phyloP scores from a whole-genome alignment of 176 grass and related monocot species.

The Dendrocalamus sinicus region DNA sequence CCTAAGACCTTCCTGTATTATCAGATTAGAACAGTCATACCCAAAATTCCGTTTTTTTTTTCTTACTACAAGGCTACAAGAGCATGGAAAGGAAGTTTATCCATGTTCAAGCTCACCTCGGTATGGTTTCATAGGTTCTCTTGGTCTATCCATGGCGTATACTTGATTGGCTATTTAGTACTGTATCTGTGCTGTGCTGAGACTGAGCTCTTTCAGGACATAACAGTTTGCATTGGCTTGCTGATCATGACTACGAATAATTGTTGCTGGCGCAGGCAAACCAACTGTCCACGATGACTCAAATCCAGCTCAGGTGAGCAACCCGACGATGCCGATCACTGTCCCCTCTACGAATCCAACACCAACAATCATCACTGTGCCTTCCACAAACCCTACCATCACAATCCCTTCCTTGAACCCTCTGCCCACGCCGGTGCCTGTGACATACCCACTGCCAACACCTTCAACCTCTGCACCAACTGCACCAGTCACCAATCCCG shows the following conservation, averaged over 20 bases:
- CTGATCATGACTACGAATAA: background rate
- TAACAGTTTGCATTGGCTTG: background rate
- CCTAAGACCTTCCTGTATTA: background rate
- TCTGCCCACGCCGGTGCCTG: slow-evolving; percentile 40
- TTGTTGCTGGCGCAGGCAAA: slow-evolving; percentile 38
- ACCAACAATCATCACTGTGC: slow-evolving; percentile 57
- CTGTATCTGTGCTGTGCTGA: background rate
- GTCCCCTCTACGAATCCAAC: slow-evolving; percentile 56
- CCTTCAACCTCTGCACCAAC: slow-evolving; percentile 49
- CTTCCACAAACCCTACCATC: slow-evolving; percentile 66
- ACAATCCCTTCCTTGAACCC: slow-evolving; percentile 71
- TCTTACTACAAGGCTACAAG: background rate
- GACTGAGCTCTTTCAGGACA: slow-evolving; percentile 12
- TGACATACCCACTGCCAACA: slow-evolving; percentile 51
- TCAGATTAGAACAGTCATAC: background rate
- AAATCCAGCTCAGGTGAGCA: slow-evolving; percentile 42
- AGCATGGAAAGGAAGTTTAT: background rate
- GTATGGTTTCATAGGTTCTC: background rate
- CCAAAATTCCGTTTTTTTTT: background rate
- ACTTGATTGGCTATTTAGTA: slow-evolving; percentile 1
- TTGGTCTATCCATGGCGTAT: background rate
- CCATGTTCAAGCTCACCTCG: background rate
- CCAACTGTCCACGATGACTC: slow-evolving; percentile 37
- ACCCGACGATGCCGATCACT: slow-evolving; percentile 43
- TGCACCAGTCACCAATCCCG: slow-evolving; percentile 58